These are phyloP conservation scores for Leccinum griseonigrum DNA, from an alignment of 1,284 basidiomycete genomes.

Conservation along the genomic window DNA sequence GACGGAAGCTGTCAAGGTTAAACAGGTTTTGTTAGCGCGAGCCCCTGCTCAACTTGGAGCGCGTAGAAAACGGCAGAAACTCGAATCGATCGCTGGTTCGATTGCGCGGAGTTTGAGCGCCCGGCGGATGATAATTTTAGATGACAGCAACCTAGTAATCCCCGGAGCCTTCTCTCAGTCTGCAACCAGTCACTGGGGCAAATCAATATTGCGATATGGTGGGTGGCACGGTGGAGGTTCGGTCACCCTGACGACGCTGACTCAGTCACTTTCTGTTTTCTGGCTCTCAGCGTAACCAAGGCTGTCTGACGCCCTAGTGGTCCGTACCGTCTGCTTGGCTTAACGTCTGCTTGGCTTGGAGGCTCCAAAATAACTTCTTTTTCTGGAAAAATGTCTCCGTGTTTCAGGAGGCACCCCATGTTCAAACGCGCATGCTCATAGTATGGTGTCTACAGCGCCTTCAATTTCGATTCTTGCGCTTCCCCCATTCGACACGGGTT, in stretches of 20 bases:
- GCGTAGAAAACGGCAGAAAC: background rate
- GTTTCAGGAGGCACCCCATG: background rate
- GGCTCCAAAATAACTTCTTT: background rate
- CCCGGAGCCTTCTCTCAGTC: background rate
- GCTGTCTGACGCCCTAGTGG: background rate
- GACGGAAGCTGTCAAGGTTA: background rate
- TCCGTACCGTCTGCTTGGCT: background rate
- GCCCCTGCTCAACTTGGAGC: background rate
- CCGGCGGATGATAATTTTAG: background rate
- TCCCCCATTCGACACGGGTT: background rate
- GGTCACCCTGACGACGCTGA: background rate
- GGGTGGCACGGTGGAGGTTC: background rate
- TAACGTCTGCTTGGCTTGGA: background rate
- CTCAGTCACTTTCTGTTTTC: background rate
- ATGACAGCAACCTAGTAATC: background rate
- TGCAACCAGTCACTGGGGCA: background rate
- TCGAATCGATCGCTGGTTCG: background rate
- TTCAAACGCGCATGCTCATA: background rate
- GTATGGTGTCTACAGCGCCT: background rate
- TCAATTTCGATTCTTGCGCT: background rate
- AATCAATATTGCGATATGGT: background rate
- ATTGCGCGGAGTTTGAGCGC: background rate
- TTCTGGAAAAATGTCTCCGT: background rate
- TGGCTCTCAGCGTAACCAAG: background rate
- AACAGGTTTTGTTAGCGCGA: background rate